Evolutionary conservation across 2,329 filamentous ascomycete species (phyloP).

Genomic region (Hymenotorrendiella dingleyae): DNA sequence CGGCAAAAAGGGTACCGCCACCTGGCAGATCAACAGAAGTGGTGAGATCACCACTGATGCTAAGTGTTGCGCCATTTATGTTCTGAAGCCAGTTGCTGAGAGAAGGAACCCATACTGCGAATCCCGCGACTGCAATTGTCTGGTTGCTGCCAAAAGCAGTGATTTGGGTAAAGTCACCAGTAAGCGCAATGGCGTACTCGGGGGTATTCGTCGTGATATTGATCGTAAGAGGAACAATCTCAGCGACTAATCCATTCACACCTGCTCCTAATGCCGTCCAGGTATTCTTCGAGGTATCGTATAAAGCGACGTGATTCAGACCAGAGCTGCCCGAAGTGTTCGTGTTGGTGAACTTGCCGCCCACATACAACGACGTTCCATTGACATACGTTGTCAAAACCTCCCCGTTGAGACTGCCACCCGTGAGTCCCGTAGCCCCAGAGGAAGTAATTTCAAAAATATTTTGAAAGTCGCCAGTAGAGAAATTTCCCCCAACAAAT

Average conservation of each 20-base stretch:
- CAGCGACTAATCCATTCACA: slow-evolving; percentile 70
- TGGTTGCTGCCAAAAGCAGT: slow-evolving; percentile 59
- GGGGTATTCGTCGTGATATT: slow-evolving; percentile 66
- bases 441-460: slow-evolving; percentile 67
- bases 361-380: slow-evolving; percentile 65
- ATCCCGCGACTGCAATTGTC: slow-evolving; percentile 60
- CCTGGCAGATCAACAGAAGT: slow-evolving; percentile 59
- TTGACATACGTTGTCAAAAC: slow-evolving; percentile 69
- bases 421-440: slow-evolving; percentile 55
- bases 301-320: slow-evolving; percentile 71
- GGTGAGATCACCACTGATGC: slow-evolving; percentile 67
- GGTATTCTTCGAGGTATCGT: slow-evolving; percentile 58
- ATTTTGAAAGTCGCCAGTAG: slow-evolving; percentile 60
- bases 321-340: slow-evolving; percentile 53
- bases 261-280: slow-evolving; percentile 82
- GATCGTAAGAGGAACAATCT: slow-evolving; percentile 70
- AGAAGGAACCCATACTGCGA: slow-evolving; percentile 90
- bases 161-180: slow-evolving; percentile 71
- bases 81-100: slow-evolving; percentile 83
- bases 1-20: slow-evolving; percentile 67
- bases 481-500: slow-evolving; percentile 83
- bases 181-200: slow-evolving; percentile 73
- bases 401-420: slow-evolving; percentile 71
- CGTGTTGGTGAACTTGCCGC: slow-evolving; percentile 78
- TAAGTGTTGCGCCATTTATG: slow-evolving; percentile 56